Evolutionary conservation across 2,329 filamentous ascomycete species (phyloP).

Genomic region (Ophiosphaerella narmari): DNA sequence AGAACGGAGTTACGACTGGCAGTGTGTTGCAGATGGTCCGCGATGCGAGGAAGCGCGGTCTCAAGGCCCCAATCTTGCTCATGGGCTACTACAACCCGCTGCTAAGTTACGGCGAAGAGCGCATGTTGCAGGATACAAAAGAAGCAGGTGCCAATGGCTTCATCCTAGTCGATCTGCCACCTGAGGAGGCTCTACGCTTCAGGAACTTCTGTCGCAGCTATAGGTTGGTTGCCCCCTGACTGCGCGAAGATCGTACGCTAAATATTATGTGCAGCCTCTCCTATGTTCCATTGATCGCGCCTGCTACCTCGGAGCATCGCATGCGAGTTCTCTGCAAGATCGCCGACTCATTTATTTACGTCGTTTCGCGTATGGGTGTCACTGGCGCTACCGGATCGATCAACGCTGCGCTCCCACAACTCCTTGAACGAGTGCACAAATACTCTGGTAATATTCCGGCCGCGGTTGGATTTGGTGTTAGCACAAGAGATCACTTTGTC

Average conservation of each 20-base stretch:
- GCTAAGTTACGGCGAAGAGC: slow-evolving; percentile 91
- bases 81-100: slow-evolving; percentile 99
- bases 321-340: slow-evolving; percentile 97
- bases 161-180: slow-evolving; percentile 93
- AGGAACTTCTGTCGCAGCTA: slow-evolving; percentile 79
- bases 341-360: slow-evolving; percentile 98
- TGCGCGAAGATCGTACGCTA: slow-evolving; percentile 8
- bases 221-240: slow-evolving; percentile 58
- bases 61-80: slow-evolving; percentile 82
- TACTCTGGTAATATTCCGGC: slow-evolving; percentile 90
- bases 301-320: slow-evolving; percentile 85
- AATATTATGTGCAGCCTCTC: slow-evolving; percentile 65
- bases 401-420: slow-evolving; percentile 78
- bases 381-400: slow-evolving; percentile 86
- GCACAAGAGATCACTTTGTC: slow-evolving; percentile 90
- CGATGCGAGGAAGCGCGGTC: slow-evolving; percentile 74
- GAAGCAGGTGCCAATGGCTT: slow-evolving; percentile 90
- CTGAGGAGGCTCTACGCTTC: slow-evolving; percentile 94
- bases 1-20: slow-evolving; percentile 84
- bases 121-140: slow-evolving; percentile 81
- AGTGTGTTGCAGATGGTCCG: slow-evolving; percentile 82
- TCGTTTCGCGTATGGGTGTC: slow-evolving; percentile 95
- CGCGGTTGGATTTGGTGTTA: slow-evolving; percentile 94
- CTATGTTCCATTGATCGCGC: slow-evolving; percentile 96
- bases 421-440: slow-evolving; percentile 84